Percentiles rank a stretch among this genome's conserved stretches.
Conservation (phyloP, 2,329 filamentous ascomycete genomes). For the Ceratocystis albifundus region DNA sequence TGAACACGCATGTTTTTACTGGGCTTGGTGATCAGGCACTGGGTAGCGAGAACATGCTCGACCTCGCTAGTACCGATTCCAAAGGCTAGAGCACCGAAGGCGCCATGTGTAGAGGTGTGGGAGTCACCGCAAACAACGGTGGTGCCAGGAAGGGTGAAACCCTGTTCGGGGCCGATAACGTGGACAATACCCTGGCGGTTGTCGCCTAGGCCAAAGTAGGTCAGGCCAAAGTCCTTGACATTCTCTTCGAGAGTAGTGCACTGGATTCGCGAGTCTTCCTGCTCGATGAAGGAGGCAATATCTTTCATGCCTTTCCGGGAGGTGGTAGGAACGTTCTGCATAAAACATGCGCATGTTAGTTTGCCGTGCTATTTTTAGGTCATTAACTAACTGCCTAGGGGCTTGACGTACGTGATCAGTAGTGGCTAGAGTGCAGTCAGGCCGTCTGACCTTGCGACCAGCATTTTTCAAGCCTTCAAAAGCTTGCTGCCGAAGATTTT, state of each 20-base stretch:
- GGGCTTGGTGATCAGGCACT: constrained; percentile 84
- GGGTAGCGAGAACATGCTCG: constrained; percentile 93
- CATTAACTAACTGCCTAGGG: constrained; percentile 11
- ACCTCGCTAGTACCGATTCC: constrained; percentile 98
- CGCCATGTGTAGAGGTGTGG: constrained; percentile 95
- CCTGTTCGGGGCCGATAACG: constrained; percentile 95
- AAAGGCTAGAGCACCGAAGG: constrained; percentile 87
- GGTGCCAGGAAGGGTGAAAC: constrained; percentile 92
- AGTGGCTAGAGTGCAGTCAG: constrained; percentile 92
- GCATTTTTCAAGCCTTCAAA: constrained; percentile 93
- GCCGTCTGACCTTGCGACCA: constrained; percentile 73
- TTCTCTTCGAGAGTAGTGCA: constrained; percentile 95
- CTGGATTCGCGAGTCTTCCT: constrained; percentile 86
- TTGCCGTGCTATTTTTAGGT: neutral
- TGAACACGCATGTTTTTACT: constrained; percentile 99
- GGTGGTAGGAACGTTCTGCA: constrained; percentile 81
- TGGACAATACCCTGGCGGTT: constrained; percentile 97
- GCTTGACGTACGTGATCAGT: constrained; percentile 68
- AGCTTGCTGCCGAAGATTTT: constrained; percentile 58
- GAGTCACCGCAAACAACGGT: constrained; percentile 97
- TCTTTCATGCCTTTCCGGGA: constrained; percentile 89
- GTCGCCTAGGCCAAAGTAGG: constrained; percentile 92
- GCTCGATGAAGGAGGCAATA: constrained; percentile 84
- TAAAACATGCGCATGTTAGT: constrained; percentile 24
- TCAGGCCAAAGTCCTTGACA: constrained; percentile 89